phyloP scores from a whole-genome alignment of 495 filamentous ascomycete species.

The Penicillium simplicissimum region DNA sequence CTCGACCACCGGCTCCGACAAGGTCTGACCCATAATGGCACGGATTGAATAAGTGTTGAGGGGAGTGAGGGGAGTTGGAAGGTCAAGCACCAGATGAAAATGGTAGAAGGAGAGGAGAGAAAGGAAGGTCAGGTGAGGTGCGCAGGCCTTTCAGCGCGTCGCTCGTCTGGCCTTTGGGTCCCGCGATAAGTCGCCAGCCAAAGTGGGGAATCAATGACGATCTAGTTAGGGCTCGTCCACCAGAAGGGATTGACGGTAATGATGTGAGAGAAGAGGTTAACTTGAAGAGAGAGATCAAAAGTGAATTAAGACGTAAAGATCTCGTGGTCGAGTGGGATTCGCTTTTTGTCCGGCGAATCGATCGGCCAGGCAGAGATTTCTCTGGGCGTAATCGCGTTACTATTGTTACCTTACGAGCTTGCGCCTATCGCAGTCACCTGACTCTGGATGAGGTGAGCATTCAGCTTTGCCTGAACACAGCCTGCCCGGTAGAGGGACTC shows the following conservation, averaged over 20 bases:
- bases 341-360: background rate
- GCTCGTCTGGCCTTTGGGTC: constrained; percentile 21
- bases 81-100: constrained; percentile 27
- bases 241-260: constrained; percentile 3
- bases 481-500: background rate
- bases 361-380: constrained; percentile 24
- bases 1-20: constrained; percentile 97
- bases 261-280: constrained; percentile 3
- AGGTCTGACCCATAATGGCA: constrained; percentile 89
- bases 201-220: constrained; percentile 32
- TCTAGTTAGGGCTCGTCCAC: constrained; percentile 19
- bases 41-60: constrained; percentile 28
- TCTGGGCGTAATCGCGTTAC: constrained; percentile 16
- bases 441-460: constrained; percentile 10
- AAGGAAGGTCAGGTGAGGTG: constrained; percentile 33
- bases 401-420: constrained; percentile 15
- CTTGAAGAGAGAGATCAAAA: constrained; percentile 2
- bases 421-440: constrained; percentile 12
- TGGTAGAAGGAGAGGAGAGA: constrained; percentile 19
- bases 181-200: constrained; percentile 32
- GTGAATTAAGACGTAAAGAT: constrained; percentile 4
- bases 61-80: constrained; percentile 15
- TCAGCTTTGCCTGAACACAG: background rate
- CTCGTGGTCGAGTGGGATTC: background rate
- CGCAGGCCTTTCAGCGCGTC: constrained; percentile 33